These are phyloP conservation scores for Saxispiralis lemnorum DNA, from an alignment of 495 filamentous ascomycete species.

Conservation along the genomic window DNA sequence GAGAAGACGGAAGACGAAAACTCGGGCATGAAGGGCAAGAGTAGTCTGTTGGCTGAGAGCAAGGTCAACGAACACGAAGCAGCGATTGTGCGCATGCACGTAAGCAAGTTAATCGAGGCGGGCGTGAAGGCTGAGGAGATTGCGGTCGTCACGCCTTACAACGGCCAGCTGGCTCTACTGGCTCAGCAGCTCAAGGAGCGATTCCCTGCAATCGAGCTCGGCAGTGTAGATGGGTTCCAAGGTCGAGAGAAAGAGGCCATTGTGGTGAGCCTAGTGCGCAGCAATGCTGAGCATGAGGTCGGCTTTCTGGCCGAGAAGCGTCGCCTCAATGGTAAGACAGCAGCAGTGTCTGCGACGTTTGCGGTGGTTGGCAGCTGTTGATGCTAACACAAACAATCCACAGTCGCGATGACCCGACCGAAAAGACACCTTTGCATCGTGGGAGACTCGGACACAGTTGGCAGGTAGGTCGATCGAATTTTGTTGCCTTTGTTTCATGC, in stretches of 20 bases:
- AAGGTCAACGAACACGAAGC: slow-evolving; percentile 92
- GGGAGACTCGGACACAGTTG: slow-evolving; percentile 84
- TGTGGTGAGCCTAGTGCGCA: slow-evolving; percentile 75
- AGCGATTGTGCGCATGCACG: slow-evolving; percentile 57
- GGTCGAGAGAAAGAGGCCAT: slow-evolving; percentile 94
- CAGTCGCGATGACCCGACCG: slow-evolving; percentile 89
- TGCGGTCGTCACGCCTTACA: slow-evolving; percentile 90
- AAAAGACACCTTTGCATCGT: slow-evolving; percentile 79
- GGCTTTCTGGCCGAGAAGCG: slow-evolving; percentile 91
- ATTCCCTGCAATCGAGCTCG: slow-evolving; percentile 73
- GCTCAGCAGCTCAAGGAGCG: slow-evolving; percentile 55
- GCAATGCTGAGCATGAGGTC: slow-evolving; percentile 70
- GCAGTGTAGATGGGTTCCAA: slow-evolving; percentile 93
- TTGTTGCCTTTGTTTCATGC: not conserved
- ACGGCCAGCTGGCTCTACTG: slow-evolving; percentile 72
- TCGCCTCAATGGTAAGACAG: slow-evolving; percentile 61
- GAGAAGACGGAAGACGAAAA: slow-evolving; percentile 35
- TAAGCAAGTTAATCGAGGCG: slow-evolving; percentile 52
- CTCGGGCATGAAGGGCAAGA: slow-evolving; percentile 30
- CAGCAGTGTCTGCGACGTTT: not conserved
- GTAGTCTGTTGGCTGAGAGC: slow-evolving; percentile 54
- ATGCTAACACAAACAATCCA: not conserved
- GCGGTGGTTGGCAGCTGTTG: not conserved
- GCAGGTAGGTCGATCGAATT: slow-evolving; percentile 40
- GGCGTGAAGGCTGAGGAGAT: slow-evolving; percentile 69